These are phyloP conservation scores for Tolypocladium cylindrosporum DNA, from an alignment of 2,329 filamentous ascomycete species.

Conservation along the genomic window DNA sequence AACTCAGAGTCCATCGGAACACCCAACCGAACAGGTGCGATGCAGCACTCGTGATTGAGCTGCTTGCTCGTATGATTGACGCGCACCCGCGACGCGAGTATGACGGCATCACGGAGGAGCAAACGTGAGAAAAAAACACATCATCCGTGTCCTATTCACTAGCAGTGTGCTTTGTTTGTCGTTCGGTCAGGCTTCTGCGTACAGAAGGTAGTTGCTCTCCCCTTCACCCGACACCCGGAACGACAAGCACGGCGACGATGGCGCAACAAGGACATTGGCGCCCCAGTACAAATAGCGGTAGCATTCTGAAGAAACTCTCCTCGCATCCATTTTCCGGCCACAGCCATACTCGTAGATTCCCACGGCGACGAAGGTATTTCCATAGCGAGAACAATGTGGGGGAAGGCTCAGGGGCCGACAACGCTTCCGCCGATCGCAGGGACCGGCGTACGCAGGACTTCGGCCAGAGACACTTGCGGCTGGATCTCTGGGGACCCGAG, in stretches of 20 bases:
- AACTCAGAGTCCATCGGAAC: background rate
- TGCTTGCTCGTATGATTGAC: background rate
- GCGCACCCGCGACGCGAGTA: background rate
- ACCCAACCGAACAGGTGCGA: background rate
- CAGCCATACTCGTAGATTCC: no score
- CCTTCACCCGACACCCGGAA: background rate
- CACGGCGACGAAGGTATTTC: background rate
- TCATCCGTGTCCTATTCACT: background rate
- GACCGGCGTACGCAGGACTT: background rate
- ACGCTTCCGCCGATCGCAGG: background rate
- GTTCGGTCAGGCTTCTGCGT: background rate
- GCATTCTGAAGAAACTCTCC: background rate
- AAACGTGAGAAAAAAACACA: background rate
- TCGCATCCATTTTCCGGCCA: background rate
- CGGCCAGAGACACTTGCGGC: conserved; percentile 7
- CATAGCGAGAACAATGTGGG: background rate
- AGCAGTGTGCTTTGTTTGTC: background rate
- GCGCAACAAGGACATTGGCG: background rate
- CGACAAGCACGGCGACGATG: background rate
- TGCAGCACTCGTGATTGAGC: background rate
- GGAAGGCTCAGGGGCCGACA: background rate
- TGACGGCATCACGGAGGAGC: background rate
- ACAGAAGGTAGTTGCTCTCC: background rate
- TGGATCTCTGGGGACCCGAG: conserved; percentile 11
- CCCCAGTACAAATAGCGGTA: background rate